These are phyloP conservation scores for Dictyostelium citrinum DNA, from an alignment of 78 protist genomes.

Conservation along the genomic window DNA sequence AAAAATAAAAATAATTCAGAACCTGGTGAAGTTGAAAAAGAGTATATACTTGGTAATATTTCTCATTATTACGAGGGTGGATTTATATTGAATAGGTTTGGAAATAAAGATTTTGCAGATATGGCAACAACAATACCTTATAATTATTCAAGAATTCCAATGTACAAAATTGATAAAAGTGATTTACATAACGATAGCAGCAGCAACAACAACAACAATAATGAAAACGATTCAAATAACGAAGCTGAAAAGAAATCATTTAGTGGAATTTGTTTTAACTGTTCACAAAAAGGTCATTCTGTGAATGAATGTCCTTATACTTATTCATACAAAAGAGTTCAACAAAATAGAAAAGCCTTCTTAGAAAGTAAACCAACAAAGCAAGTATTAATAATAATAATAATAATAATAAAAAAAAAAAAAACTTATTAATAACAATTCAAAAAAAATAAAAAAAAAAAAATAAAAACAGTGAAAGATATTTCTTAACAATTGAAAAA, in stretches of 20 bases:
- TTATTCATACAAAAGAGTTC: not conserved
- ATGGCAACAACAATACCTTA: slow-evolving; percentile 21
- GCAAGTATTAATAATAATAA: not conserved
- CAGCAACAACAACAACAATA: not conserved
- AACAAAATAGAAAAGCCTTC: not conserved
- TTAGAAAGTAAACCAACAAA: not conserved
- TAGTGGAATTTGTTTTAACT: slow-evolving; percentile 27
- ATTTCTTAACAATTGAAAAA: not conserved
- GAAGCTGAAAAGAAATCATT: not conserved
- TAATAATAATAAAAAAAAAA: not conserved
- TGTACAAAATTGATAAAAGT: not conserved
- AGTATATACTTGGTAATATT: not conserved
- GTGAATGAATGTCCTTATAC: not conserved
- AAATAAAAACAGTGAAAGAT: not conserved
- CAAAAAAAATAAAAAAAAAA: not conserved
- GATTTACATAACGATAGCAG: not conserved
- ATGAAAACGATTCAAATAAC: not conserved
- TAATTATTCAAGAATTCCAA: slow-evolving; percentile 15
- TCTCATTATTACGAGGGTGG: slow-evolving; percentile 10
- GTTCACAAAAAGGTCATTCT: slow-evolving; percentile 39
- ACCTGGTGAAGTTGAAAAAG: not conserved
- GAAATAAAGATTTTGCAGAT: not conserved
- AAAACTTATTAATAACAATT: not conserved
- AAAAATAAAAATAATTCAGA: not conserved
- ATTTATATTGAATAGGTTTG: not conserved